Conservation (phyloP, 441 rosid species). For the Erodium moschatum region DNA sequence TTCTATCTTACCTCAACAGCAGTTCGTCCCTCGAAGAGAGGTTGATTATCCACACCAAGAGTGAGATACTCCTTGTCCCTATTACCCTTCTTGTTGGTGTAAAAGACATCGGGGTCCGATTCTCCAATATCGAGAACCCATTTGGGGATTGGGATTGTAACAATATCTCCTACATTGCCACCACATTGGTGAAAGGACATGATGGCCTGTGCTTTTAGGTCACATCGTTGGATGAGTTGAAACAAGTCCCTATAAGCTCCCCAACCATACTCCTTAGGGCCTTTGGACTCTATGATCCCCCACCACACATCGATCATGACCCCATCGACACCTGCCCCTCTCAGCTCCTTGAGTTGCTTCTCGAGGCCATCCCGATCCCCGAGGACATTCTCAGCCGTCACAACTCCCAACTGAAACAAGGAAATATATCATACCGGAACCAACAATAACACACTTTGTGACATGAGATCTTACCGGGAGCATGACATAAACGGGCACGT, state of each 20-base stretch:
- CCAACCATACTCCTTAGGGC: conserved; percentile 56
- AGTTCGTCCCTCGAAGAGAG: conserved; percentile 53
- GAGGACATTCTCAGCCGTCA: conserved; percentile 42
- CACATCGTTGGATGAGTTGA: conserved; percentile 35
- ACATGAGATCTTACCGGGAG: conserved; percentile 56
- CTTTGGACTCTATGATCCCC: conserved; percentile 59
- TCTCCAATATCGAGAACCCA: conserved; percentile 57
- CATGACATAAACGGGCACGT: conserved; percentile 69
- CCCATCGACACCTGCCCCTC: conserved; percentile 56
- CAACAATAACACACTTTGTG: no score
- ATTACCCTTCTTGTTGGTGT: conserved; percentile 45
- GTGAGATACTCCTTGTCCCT: conserved; percentile 55
- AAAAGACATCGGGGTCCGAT: conserved; percentile 50
- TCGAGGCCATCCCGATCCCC: conserved; percentile 30
- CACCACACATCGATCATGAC: conserved; percentile 79
- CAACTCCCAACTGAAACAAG: conserved; percentile 44
- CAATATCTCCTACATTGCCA: conserved; percentile 65
- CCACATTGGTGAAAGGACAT: conserved; percentile 86
- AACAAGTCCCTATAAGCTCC: conserved; percentile 57
- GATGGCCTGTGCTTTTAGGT: conserved; percentile 55
- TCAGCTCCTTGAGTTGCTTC: conserved; percentile 50
- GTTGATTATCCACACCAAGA: conserved; percentile 50
- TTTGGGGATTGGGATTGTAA: conserved; percentile 54
- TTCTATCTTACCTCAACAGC: conserved; percentile 42
- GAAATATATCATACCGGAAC: background rate